Evolutionary conservation across 2,329 filamentous ascomycete species (phyloP).

Genomic region (Diaporthe aspalathi): DNA sequence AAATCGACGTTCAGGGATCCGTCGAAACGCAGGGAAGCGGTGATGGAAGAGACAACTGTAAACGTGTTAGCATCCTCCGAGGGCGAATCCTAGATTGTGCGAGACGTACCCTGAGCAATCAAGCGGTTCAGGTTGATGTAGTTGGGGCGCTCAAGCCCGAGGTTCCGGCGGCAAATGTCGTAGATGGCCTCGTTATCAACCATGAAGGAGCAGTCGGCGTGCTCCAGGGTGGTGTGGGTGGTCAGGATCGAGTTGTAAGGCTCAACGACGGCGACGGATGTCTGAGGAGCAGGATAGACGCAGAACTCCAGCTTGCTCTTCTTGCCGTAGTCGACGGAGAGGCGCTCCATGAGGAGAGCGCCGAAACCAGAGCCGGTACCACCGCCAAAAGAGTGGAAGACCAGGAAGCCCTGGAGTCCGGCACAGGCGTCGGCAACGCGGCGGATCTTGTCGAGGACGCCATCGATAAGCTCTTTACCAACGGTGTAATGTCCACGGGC

Average conservation of each 20-base stretch:
- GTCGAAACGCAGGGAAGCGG: constrained; percentile 97
- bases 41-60: constrained; percentile 95
- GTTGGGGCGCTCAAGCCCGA: constrained; percentile 96
- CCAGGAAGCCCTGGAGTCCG: constrained; percentile 97
- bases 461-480: constrained; percentile 98
- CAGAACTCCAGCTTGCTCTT: constrained; percentile 99
- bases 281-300: constrained; percentile 97
- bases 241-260: constrained; percentile 99
- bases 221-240: constrained; percentile 98
- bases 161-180: constrained; percentile 98
- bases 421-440: constrained; percentile 98
- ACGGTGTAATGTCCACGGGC: constrained; percentile 99
- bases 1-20: constrained; percentile 99
- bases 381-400: constrained; percentile 99
- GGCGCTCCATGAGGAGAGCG: constrained; percentile 97
- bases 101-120: constrained; percentile 85
- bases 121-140: constrained; percentile 99
- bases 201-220: constrained; percentile 99
- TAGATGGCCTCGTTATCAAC: constrained; percentile 99
- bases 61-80: constrained; percentile 45
- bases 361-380: constrained; percentile 99
- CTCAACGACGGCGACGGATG: constrained; percentile 97
- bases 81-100: constrained; percentile 17
- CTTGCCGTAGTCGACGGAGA: constrained; percentile 99
- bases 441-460: constrained; percentile 97